Base-by-base conservation (phyloP, 192 early-diverging fungal genomes). In the Coemansia sp. region DNA sequence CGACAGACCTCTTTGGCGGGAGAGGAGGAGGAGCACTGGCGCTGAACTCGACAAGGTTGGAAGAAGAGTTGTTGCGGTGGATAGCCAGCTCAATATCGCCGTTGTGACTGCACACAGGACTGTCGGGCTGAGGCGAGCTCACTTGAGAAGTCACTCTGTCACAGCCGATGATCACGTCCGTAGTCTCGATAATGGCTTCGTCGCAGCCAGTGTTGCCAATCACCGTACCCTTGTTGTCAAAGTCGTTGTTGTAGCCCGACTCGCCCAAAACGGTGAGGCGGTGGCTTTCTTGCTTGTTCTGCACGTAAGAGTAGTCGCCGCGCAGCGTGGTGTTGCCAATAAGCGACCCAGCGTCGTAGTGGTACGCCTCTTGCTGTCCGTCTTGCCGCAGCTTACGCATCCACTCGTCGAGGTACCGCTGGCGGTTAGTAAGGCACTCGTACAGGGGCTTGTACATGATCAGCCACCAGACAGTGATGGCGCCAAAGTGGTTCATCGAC, bases 391-490 rank as follows among this genome's bases (percentile, higher is more conserved):
- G 64, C 67, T 66, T 78, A 41, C 31, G 59, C 7, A 67, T 38
- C 76, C 76, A 83, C 58, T 32, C 2, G 19, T 38, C 58, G 32
- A 83, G 64, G 46, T 77, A 77, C 19, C 23, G 27, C 45, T 74
- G 53, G 11, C 67, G 45, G 59, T 62, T 63, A 42, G 71, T 60
- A 17, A 77, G 5, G 63, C 80, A 74, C 27, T 74, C 69, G 42
- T 39, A 64, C 21, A 82, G 7, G 14, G 80, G 74, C 38, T 63
- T 60, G 23, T 48, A 71, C 80, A 82, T 82, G 39, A 82, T 69
- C 1, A 46, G 34, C 80, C 80, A 82, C 74, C 78, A 84, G 17
- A 80, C 64, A 10, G 74, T 27, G 15, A 74, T 76, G 11, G 66
- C 59, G 19, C 72, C 72, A 27, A 77, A 27, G 27, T 82, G 79